Percentiles rank a stretch among this genome's conserved stretches.
phyloP scores from a whole-genome alignment of 1,139 yeast genomes.

The Sugiyamaella japonica region DNA sequence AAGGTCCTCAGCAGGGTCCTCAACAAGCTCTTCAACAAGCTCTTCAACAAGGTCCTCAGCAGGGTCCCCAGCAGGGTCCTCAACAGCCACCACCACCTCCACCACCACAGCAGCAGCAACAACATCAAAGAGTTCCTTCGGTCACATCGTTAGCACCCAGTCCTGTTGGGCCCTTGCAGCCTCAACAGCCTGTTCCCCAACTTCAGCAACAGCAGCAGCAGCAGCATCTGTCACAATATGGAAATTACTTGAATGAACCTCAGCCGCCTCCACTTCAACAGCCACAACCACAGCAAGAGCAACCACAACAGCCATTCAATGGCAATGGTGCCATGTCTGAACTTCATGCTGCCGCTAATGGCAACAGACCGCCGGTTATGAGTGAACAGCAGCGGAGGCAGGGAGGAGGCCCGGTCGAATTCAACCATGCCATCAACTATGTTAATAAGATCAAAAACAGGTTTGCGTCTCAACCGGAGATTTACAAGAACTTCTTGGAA shows the following conservation, averaged over 20 bases:
- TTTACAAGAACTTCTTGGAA: constrained; percentile 91
- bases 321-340: constrained; percentile 39
- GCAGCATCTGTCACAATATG: constrained; percentile 23
- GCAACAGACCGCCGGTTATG: constrained; percentile 30
- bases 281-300: constrained; percentile 13
- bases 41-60: constrained; percentile 21
- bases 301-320: constrained; percentile 4
- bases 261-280: constrained; percentile 22
- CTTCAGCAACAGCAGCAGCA: constrained; percentile 21
- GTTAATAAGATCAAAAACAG: constrained; percentile 95
- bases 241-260: background rate
- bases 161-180: background rate
- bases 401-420: constrained; percentile 89
- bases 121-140: constrained; percentile 10
- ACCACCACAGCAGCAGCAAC: background rate
- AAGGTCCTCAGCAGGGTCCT: constrained; percentile 10
- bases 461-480: constrained; percentile 92
- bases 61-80: constrained; percentile 10
- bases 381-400: constrained; percentile 32
- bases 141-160: background rate
- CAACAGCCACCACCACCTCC: background rate
- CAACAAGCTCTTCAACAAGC: constrained; percentile 21
- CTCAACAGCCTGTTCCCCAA: constrained; percentile 15
- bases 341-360: constrained; percentile 45
- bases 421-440: constrained; percentile 93